Evolutionary conservation across 176 grass and related monocot genomes (phyloP), one percentile per base, ranked within the genome.

Genomic region (Triticum turgidum): DNA sequence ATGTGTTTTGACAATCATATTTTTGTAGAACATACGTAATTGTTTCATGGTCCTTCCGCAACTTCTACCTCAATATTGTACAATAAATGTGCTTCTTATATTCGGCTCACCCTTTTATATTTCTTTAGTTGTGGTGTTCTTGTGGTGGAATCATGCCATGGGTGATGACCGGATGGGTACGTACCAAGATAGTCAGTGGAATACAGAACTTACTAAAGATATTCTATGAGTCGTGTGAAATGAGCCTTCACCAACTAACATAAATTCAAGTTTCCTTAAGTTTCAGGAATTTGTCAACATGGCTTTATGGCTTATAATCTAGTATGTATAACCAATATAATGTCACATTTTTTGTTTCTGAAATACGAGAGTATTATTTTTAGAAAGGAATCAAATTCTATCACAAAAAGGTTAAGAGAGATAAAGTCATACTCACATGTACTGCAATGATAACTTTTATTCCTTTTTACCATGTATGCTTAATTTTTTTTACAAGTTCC

Each of bases 41-140:
- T 49, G 87, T 98, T 63, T 98, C 93, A n/a, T 98, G 96, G 96
- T 91, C 96, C 20, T 98, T 94, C 82, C 86, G 90, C 65, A 87
- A 77, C 80, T 98, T 98, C 65, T 98, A 95, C 61, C 90, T 91
- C 35, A 37, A 37, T 35, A 35, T 35, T 35, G 35, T 35, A 35
- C 5, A 35, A 35, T 35, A 91, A 98, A 98, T 93, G 93, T 95
- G 83, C 58, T 78, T 68, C 34, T 42, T 58, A 86, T 8, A 79
- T 82, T 83, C 11, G 0, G 3, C 49, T 30, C 34, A 25, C 22
- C 34, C 42, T 25, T 27, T 72, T 80, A 39, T 84, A 75, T 3
- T 35, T 83, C 21, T 75, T 33, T 69, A 69, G 35, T 51, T 86
- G 73, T 27, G 72, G 37, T 7, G 27, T 18, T 75, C 5, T 85